Percentiles rank a stretch among this genome's conserved stretches.
Conservation (phyloP, 305 asterid species). For the Solanum hybrid region DNA sequence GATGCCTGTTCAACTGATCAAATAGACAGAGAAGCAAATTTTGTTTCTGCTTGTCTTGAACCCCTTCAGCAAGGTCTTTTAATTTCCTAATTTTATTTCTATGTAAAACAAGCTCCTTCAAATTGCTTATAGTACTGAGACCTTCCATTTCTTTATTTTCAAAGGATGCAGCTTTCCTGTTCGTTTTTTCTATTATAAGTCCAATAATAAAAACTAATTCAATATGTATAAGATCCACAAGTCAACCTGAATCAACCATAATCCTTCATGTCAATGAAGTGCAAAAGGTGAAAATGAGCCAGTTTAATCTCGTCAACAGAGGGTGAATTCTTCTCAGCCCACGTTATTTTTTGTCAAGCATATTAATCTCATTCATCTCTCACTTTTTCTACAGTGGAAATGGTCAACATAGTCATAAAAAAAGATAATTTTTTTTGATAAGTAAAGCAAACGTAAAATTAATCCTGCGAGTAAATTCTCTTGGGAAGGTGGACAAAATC, state of each 20-base stretch:
- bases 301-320: not conserved
- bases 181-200: not conserved
- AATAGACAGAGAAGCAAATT: not conserved
- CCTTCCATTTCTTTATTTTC: not conserved
- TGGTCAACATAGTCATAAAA: not conserved
- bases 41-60: not conserved
- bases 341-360: not conserved
- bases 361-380: not conserved
- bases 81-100: not conserved
- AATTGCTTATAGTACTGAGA: not conserved
- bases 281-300: not conserved
- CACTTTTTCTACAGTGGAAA: not conserved
- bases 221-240: not conserved
- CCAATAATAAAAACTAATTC: not conserved
- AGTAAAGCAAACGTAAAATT: no score
- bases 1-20: not conserved
- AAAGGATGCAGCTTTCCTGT: not conserved
- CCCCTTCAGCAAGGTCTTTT: not conserved
- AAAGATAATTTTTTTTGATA: not conserved
- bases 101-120: not conserved
- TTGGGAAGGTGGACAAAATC: no score
- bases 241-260: not conserved
- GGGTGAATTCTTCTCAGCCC: not conserved
- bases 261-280: not conserved
- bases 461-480: no score